Evolutionary conservation across 768 basidiomycete genomes (phyloP), one percentile per base, ranked within the genome.

Genomic region (Leccinum rimulosum): DNA sequence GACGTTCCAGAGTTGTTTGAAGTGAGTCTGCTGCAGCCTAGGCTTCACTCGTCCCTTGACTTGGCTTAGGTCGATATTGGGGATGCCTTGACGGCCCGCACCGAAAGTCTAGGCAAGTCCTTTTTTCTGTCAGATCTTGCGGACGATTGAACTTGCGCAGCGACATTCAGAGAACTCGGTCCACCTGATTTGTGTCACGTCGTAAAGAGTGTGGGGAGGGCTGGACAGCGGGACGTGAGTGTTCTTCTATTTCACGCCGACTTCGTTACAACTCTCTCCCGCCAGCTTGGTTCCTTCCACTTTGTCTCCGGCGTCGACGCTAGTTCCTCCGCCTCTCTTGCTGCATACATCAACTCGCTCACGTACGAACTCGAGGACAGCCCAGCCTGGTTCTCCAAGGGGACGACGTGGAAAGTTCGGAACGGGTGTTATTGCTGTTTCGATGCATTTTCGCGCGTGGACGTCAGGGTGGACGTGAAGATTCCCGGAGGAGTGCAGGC

Each of bases 271-370:
- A 43, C n/a, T 9, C 25, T 31, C 8, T n/a, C 50, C 50, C 28
- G 10, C 60, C 66, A 97, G 95, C 80, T 93, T 59, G 93, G 94
- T 40, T 98, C 96, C 36, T 98, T 98, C 73, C 97, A 99, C 75
- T 98, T 93, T 66, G 84, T 97, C 58, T 99, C 97, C 0, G 96
- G 97, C n/a, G 93, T 99, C 54, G 97, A 99, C 73, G 94, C 96
- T 1, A 98, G 95, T 17, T 97, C 96, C 6, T 98, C 95, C 19
- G 97, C 97, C 4, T 96, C 95, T 0, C 82, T 99, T 30, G 97
- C 97, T 5, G 96, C 97, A 11, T 99, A 99, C 75, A 91, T 98
- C 74, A 98, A 99, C 77, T 97, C 95, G 25, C 81, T 98, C n/a
- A 96, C 93, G 6, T 98, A 98, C 70, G 84, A 89, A 17, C 87